Evolutionary conservation across 345 rosid species (phyloP), one percentile per base, ranked within the genome.

Genomic region (Citrus sp.): DNA sequence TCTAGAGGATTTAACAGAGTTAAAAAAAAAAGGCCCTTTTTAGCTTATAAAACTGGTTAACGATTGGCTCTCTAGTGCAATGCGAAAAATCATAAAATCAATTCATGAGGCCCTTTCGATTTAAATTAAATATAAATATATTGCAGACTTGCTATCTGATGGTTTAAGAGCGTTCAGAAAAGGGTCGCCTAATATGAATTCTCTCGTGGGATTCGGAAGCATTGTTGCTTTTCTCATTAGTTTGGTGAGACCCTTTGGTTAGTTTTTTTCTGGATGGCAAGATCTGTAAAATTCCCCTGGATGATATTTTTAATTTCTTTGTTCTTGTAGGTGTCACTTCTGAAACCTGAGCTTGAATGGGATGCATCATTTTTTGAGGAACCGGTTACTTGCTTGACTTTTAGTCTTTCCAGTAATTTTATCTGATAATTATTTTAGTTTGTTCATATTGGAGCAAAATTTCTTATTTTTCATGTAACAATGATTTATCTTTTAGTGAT

Each of bases 131-230:
- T n/a, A 7, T 34, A 75, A 22, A 25, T 78, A 12, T 77, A 65
- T 76, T 87, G 87, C 87, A 95, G 98, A 91, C 27, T 86, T 93
- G 87, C 85, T 93, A 72, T 80, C 90, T 79, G 98, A 95, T 82
- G 98, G 99, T 72, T 73, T 95, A 77, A 87, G 73, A 82, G 98
- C 97, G 51, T 89, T 95, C 60, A 85, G 80, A 81, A 95, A 90
- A 84, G 88, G 98, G 80, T 89, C 99, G 13, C 98, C 98, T 25
- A 93, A 95, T 85, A 95, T 95, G 99, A 95, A 95, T 83, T 95
- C 97, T 49, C 90, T 95, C 2, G 97, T 95, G 74, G 98, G 99
- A 85, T 88, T 92, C 79, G 98, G 98, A 78, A 91, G 94, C 8
- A 62, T 89, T 80, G 94, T 93, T 42, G 95, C 99, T 71, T 92